Evolutionary conservation across 2,329 filamentous ascomycete genomes (phyloP).

Genomic region (Aspergillus sp.): DNA sequence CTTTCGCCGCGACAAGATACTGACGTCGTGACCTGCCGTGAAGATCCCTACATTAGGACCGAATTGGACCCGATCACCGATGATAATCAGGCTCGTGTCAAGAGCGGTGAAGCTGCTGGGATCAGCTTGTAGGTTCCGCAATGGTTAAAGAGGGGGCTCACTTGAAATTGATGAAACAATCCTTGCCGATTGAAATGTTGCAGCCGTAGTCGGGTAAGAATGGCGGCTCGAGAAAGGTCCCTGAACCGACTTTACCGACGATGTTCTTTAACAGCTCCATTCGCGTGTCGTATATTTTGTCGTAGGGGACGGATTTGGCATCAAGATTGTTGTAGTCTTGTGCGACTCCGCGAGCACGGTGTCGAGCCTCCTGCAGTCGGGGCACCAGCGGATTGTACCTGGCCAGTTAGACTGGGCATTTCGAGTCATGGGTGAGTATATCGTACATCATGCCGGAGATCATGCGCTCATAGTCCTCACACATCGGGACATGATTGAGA

Average conservation of each 20-base stretch:
- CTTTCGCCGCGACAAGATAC: conserved; percentile 47
- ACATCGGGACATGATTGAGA: conserved; percentile 24
- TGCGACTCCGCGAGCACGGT: conserved; percentile 24
- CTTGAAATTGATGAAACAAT: conserved; percentile 35
- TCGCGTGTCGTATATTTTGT: conserved; percentile 23
- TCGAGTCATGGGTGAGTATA: neutral
- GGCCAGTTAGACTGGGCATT: neutral
- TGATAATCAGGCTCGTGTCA: conserved; percentile 53
- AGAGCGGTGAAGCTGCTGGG: conserved; percentile 52
- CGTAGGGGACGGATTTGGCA: conserved; percentile 23
- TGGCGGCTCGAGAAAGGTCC: conserved; percentile 31
- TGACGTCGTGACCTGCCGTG: conserved; percentile 52
- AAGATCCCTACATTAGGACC: conserved; percentile 54
- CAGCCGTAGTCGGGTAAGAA: conserved; percentile 33
- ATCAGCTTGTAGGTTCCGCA: neutral
- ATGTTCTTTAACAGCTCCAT: conserved; percentile 25
- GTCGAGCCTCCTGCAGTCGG: conserved; percentile 25
- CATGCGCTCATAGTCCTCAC: conserved; percentile 36
- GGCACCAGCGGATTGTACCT: conserved; percentile 31
- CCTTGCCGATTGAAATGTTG: conserved; percentile 28
- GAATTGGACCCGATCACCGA: conserved; percentile 54
- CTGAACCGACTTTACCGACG: conserved; percentile 27
- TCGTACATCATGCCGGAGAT: conserved; percentile 35
- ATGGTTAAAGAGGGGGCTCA: conserved; percentile 9
- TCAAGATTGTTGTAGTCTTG: conserved; percentile 30